Conservation (phyloP, 2,329 filamentous ascomycete species). For the Penicillium sp. region DNA sequence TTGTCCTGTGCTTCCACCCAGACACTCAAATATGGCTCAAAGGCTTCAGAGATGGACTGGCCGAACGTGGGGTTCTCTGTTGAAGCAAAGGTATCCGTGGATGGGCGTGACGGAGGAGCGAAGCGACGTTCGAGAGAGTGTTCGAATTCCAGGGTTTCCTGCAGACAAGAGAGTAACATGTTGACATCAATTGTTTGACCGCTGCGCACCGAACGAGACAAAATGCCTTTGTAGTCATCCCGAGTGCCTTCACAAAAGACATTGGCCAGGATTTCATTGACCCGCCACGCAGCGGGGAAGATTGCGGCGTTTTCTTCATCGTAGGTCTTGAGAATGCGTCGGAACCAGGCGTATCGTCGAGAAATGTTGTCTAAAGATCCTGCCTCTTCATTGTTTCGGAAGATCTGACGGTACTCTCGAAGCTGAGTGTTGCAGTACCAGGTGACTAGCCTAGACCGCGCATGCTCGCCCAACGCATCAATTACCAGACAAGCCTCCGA, state of each 20-base stretch:
- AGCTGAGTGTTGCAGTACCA: conserved; percentile 99
- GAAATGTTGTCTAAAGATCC: conserved; percentile 96
- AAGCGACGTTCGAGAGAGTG: conserved; percentile 86
- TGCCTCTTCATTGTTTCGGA: conserved; percentile 93
- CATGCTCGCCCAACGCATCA: conserved; percentile 89
- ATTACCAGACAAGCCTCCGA: conserved; percentile 89
- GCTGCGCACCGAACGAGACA: conserved; percentile 82
- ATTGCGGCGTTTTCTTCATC: conserved; percentile 88
- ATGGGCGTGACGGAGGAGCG: conserved; percentile 67
- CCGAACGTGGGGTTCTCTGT: conserved; percentile 77
- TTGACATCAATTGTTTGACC: conserved; percentile 86
- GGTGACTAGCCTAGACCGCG: conserved; percentile 76
- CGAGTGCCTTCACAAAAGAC: conserved; percentile 93
- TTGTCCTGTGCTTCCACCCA: conserved; percentile 98
- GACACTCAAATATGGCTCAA: conserved; percentile 92
- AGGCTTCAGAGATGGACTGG: conserved; percentile 91
- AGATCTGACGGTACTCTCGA: conserved; percentile 92
- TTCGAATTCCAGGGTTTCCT: conserved; percentile 96
- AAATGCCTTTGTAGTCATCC: conserved; percentile 91
- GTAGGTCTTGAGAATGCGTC: conserved; percentile 90
- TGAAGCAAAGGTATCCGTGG: conserved; percentile 86
- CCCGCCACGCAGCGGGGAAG: conserved; percentile 85
- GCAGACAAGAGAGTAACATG: conserved; percentile 80
- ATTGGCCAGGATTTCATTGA: conserved; percentile 85
- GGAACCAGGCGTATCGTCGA: conserved; percentile 93